phyloP scores from a whole-genome alignment of 495 filamentous ascomycete genomes.

The Penicillium lividum region DNA sequence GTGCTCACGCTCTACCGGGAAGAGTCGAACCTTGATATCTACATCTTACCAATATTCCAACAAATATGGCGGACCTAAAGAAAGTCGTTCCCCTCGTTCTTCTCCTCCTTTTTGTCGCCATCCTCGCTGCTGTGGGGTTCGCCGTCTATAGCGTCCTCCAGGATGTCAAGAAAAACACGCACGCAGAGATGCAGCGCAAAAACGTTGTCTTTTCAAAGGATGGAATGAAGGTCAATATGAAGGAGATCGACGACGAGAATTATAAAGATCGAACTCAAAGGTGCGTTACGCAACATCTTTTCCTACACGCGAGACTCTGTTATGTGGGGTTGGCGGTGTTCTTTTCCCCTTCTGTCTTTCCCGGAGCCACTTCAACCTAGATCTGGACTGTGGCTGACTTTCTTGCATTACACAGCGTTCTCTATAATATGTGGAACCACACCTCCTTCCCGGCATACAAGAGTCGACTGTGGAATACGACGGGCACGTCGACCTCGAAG shows the following conservation, averaged over 20 bases:
- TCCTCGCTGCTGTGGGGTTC: constrained; percentile 67
- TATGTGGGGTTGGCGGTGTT: neutral
- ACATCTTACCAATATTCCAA: neutral
- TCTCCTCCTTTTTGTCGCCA: constrained; percentile 63
- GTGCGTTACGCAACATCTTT: constrained; percentile 30
- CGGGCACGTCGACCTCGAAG: constrained; percentile 14
- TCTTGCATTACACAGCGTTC: constrained; percentile 38
- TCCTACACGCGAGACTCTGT: neutral
- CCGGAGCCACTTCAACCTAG: neutral
- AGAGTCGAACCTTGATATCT: neutral
- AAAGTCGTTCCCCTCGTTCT: constrained; percentile 73
- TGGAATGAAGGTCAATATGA: constrained; percentile 79
- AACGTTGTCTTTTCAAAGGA: constrained; percentile 81
- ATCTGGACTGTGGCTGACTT: constrained; percentile 8
- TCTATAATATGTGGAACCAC: constrained; percentile 80
- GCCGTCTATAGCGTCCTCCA: constrained; percentile 70
- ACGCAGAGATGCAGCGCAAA: constrained; percentile 76
- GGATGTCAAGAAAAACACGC: constrained; percentile 68
- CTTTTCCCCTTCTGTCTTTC: neutral
- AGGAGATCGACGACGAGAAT: constrained; percentile 70
- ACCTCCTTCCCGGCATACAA: constrained; percentile 60
- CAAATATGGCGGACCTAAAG: constrained; percentile 21
- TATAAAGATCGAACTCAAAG: constrained; percentile 84
- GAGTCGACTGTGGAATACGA: constrained; percentile 57
- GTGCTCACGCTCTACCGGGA: too few relatives aligned